A percentile compares a stretch with the other conserved stretches of the same genome.
phyloP scores from a whole-genome alignment of 179 eudicot genomes.

The Nepenthes alata region DNA sequence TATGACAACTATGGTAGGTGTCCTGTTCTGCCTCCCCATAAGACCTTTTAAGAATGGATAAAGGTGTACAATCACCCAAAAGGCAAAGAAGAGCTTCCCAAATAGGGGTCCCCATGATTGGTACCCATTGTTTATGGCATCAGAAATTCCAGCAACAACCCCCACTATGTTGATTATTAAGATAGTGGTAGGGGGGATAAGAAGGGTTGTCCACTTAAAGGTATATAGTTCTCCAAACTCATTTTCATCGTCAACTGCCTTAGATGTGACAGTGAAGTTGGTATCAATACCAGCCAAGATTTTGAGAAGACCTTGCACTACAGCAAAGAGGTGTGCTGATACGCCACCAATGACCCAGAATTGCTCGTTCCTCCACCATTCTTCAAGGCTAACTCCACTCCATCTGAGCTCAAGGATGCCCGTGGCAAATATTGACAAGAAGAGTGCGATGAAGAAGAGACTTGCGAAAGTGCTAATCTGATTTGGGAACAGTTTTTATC shows the following conservation, averaged over 20 bases:
- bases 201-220: conserved; percentile 81
- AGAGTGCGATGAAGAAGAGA: conserved; percentile 67
- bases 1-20: conserved; percentile 75
- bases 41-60: conserved; percentile 86
- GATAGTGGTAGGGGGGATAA: conserved; percentile 78
- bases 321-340: conserved; percentile 82
- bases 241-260: conserved; percentile 62
- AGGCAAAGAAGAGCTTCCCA: conserved; percentile 76
- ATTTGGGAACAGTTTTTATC: conserved; percentile 5
- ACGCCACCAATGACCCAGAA: conserved; percentile 87
- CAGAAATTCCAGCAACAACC: conserved; percentile 80
- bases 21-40: conserved; percentile 80
- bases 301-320: conserved; percentile 69
- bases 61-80: conserved; percentile 80
- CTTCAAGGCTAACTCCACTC: conserved; percentile 91
- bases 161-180: conserved; percentile 68
- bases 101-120: conserved; percentile 84
- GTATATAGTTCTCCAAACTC: conserved; percentile 63
- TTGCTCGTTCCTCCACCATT: conserved; percentile 93
- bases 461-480: conserved; percentile 86
- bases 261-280: conserved; percentile 73
- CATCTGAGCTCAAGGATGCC: conserved; percentile 84
- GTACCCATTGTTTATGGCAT: conserved; percentile 75
- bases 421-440: conserved; percentile 59
- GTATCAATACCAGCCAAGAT: conserved; percentile 77